Conservation (phyloP, 371 early-diverging fungal genomes). For the Lichtheimia hyalospora region DNA sequence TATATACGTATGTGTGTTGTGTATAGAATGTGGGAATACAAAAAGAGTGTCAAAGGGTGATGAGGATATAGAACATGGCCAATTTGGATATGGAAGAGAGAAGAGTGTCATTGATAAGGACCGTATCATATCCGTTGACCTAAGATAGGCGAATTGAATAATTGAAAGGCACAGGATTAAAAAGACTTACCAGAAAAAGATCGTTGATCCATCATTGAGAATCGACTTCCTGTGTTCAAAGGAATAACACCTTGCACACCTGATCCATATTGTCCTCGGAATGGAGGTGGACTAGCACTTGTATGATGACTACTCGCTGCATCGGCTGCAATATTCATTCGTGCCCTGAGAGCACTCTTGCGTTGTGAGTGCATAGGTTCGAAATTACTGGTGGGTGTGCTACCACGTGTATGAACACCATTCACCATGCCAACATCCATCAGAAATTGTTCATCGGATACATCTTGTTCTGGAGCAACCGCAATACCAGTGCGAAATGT, state of each 20-base stretch:
- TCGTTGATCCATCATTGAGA: conserved; percentile 14
- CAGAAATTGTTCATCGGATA: conserved; percentile 42
- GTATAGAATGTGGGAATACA: too few species aligned
- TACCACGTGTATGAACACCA: conserved; percentile 11
- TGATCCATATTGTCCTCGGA: conserved; percentile 6
- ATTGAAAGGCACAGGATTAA: neutral
- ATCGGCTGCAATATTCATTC: conserved; percentile 51
- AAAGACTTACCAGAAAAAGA: neutral
- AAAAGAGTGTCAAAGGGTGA: too few species aligned
- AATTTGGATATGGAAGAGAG: too few species aligned
- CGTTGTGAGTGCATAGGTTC: conserved; percentile 37
- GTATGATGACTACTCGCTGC: conserved; percentile 32
- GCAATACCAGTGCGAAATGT: conserved; percentile 43
- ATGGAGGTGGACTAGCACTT: conserved; percentile 3
- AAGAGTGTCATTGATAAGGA: too few species aligned
- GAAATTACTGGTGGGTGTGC: conserved; percentile 13
- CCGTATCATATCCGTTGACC: too few species aligned
- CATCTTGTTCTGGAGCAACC: conserved; percentile 38
- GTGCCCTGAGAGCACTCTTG: conserved; percentile 40
- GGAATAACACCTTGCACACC: conserved; percentile 16
- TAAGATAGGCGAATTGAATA: too few species aligned
- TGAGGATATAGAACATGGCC: too few species aligned
- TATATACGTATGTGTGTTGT: too few species aligned
- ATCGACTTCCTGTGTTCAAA: conserved; percentile 14
- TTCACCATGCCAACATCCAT: conserved; percentile 17